A percentile compares a stretch with the other conserved stretches of the same genome.
Conservation (phyloP, 177 flowering plant species). For the Vitis hybrid region DNA sequence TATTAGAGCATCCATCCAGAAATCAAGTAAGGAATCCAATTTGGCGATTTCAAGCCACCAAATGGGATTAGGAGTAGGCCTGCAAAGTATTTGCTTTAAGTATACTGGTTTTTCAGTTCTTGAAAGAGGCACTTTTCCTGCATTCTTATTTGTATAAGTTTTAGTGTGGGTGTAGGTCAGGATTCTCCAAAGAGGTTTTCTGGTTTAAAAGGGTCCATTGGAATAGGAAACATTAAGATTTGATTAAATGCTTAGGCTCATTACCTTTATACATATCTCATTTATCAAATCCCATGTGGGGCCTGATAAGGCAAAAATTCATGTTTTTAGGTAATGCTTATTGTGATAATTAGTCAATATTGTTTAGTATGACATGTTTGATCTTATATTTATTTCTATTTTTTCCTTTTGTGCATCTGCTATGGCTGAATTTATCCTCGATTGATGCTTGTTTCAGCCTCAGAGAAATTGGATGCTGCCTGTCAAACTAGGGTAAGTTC, state of each 20-base stretch:
- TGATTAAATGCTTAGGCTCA: background rate
- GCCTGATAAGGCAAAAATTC: background rate
- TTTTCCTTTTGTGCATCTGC: background rate
- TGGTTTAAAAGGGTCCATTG: background rate
- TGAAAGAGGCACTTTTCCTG: background rate
- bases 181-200: conserved; percentile 1
- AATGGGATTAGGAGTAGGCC: background rate
- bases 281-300: background rate
- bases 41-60: conserved; percentile 1
- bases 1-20: conserved; percentile 13
- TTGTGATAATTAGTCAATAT: too few relatives aligned
- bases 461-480: conserved; percentile 9
- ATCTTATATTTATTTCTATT: background rate
- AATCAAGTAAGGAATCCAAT: conserved; percentile 3
- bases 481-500: conserved; percentile 16
- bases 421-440: background rate
- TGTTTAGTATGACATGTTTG: background rate
- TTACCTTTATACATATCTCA: background rate
- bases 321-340: too few relatives aligned
- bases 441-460: conserved; percentile 12
- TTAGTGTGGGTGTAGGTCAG: background rate
- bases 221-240: background rate
- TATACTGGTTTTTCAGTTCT: background rate
- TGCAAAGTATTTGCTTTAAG: background rate
- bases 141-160: background rate